These are phyloP conservation scores for Colletotrichum sp. DNA, from an alignment of 2,329 filamentous ascomycete genomes.

Conservation along the genomic window DNA sequence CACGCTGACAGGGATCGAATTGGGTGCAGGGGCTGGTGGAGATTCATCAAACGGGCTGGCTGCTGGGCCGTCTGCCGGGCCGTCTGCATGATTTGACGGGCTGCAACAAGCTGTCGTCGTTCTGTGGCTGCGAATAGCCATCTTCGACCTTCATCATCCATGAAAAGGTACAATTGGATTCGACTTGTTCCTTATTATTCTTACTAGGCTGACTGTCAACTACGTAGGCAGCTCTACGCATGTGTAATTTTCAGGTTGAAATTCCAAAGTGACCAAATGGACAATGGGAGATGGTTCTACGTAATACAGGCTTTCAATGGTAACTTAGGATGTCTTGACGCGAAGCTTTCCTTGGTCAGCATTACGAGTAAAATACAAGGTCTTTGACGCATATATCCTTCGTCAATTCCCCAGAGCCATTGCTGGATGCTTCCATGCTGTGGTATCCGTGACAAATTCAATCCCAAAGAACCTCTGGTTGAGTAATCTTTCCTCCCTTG, in stretches of 20 bases:
- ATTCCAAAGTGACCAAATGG: fast-evolving
- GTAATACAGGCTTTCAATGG: background rate
- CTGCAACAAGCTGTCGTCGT: background rate
- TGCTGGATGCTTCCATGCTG: background rate
- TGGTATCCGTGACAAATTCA: fast-evolving
- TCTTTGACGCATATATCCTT: background rate
- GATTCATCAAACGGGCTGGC: background rate
- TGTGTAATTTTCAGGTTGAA: background rate
- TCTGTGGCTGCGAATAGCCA: fast-evolving
- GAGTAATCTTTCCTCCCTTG: background rate
- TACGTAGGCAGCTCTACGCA: background rate
- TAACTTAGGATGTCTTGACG: background rate
- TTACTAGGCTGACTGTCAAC: background rate
- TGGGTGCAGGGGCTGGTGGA: fast-evolving
- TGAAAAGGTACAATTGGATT: fast-evolving
- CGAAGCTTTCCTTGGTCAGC: background rate
- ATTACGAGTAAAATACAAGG: background rate
- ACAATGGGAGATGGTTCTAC: background rate
- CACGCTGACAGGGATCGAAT: background rate
- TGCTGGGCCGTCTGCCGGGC: background rate
- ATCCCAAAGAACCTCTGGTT: background rate
- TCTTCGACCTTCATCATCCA: background rate
- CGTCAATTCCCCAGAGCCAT: background rate
- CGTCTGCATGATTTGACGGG: background rate
- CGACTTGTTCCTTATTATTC: background rate